Percentiles rank a stretch among this genome's conserved stretches.
Conservation (phyloP, 345 rosid species). For the Gossypium ekmanianum region DNA sequence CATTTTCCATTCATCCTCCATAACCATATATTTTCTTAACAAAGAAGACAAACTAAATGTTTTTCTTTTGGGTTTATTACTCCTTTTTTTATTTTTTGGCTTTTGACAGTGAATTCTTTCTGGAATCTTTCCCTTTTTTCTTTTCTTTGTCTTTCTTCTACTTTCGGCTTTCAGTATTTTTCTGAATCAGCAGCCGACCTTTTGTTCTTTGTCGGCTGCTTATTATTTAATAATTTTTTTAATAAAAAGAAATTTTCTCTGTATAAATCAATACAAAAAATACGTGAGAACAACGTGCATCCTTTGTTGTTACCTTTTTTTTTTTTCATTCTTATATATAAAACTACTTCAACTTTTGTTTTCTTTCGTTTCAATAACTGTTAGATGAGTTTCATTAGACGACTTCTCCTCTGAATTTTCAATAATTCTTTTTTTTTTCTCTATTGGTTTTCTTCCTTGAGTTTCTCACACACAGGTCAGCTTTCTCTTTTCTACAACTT, state of each 20-base stretch:
- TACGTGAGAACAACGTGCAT: slow-evolving; percentile 41
- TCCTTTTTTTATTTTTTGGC: neutral
- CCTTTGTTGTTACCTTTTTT: slow-evolving; percentile 5
- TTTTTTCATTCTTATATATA: neutral
- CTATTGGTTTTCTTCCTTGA: neutral
- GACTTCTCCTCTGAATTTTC: slow-evolving; percentile 22
- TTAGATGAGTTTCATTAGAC: slow-evolving; percentile 17
- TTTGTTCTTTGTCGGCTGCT: slow-evolving; percentile 39
- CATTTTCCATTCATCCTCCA: slow-evolving; percentile 3
- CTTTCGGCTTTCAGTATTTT: slow-evolving; percentile 42
- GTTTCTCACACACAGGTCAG: slow-evolving; percentile 23
- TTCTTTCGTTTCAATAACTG: slow-evolving; percentile 6
- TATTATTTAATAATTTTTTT: neutral
- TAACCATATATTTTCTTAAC: neutral
- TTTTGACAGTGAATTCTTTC: slow-evolving; percentile 18
- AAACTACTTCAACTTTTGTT: slow-evolving; percentile 11
- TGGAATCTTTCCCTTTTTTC: neutral
- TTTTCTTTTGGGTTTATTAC: neutral
- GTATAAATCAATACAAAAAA: neutral
- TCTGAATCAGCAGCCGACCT: slow-evolving; percentile 42
- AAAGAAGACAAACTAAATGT: neutral
- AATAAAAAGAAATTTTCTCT: neutral
- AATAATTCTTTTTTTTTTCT: neutral
- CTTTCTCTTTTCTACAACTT: neutral
- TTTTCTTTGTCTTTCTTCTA: slow-evolving; percentile 7